These are phyloP conservation scores for Diaporthe sp. DNA, from an alignment of 2,329 filamentous ascomycete species.

Conservation along the genomic window DNA sequence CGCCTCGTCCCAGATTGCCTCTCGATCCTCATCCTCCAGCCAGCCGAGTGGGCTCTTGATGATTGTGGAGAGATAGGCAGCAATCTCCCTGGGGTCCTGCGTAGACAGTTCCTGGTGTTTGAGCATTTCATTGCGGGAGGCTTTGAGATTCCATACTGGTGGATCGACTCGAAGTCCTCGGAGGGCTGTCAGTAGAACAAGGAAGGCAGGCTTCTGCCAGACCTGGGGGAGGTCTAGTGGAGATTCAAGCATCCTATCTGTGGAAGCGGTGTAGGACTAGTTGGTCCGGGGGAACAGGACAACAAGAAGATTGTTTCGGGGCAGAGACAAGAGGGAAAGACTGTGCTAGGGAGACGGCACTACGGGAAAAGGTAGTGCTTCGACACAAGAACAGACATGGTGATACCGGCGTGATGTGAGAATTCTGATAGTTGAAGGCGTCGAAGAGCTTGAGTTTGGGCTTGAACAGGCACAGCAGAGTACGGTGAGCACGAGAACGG, in stretches of 20 bases:
- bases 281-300: neutral
- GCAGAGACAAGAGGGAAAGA: neutral
- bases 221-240: conserved; percentile 81
- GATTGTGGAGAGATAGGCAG: conserved; percentile 77
- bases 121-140: conserved; percentile 55
- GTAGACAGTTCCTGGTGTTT: conserved; percentile 57
- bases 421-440: neutral
- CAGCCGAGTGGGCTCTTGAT: conserved; percentile 76
- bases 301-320: neutral
- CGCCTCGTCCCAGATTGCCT: conserved; percentile 82
- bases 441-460: neutral
- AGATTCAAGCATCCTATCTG: conserved; percentile 48
- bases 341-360: conserved; percentile 19
- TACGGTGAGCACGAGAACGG: neutral
- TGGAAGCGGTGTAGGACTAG: neutral
- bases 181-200: conserved; percentile 75
- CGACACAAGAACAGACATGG: conserved; percentile 23
- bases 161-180: conserved; percentile 75
- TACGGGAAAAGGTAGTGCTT: conserved; percentile 32
- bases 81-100: conserved; percentile 63
- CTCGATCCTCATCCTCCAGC: conserved; percentile 77
- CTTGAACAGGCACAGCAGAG: neutral
- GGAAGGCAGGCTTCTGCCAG: conserved; percentile 79
- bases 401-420: conserved; percentile 8
- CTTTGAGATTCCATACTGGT: conserved; percentile 72